Conservation (phyloP, 176 grass and related monocot genomes). For the Aechmea fasciata region DNA sequence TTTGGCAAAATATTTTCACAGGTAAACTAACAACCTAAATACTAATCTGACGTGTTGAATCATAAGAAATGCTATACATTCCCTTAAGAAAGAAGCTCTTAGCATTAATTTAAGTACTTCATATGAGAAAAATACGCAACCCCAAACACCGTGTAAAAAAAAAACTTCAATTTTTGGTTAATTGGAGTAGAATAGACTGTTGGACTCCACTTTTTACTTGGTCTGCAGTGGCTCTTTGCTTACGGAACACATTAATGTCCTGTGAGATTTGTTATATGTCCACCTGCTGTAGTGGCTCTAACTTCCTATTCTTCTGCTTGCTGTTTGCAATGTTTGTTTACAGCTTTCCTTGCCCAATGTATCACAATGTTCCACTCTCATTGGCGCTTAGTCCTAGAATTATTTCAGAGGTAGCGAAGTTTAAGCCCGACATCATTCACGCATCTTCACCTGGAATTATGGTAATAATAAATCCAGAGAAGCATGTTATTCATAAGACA, state of each 20-base stretch:
- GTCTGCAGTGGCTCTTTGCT: not conserved
- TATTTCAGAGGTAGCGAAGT: slow-evolving; percentile 74
- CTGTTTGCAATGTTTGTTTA: slow-evolving; percentile 9
- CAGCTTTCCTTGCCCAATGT: slow-evolving; percentile 95
- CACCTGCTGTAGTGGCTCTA: not conserved
- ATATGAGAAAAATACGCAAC: too few relatives aligned
- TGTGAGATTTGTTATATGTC: not conserved
- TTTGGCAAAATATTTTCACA: too few relatives aligned
- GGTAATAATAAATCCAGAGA: slow-evolving; percentile 37
- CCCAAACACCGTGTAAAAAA: too few relatives aligned
- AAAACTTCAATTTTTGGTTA: too few relatives aligned
- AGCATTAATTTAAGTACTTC: too few relatives aligned
- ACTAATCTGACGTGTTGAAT: too few relatives aligned
- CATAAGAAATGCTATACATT: too few relatives aligned
- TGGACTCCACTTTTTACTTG: too few relatives aligned
- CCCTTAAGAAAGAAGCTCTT: too few relatives aligned
- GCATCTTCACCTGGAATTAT: slow-evolving; percentile 90
- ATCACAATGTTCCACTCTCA: slow-evolving; percentile 85
- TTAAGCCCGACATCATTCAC: slow-evolving; percentile 93
- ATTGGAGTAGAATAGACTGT: too few relatives aligned
- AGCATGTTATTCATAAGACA: not conserved
- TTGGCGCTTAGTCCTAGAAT: slow-evolving; percentile 91
- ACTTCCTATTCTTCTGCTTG: not conserved
- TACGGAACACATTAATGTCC: not conserved
- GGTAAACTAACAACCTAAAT: too few relatives aligned